phyloP scores from a whole-genome alignment of 1,139 yeast genomes.

The Kodamaea alishanica region DNA sequence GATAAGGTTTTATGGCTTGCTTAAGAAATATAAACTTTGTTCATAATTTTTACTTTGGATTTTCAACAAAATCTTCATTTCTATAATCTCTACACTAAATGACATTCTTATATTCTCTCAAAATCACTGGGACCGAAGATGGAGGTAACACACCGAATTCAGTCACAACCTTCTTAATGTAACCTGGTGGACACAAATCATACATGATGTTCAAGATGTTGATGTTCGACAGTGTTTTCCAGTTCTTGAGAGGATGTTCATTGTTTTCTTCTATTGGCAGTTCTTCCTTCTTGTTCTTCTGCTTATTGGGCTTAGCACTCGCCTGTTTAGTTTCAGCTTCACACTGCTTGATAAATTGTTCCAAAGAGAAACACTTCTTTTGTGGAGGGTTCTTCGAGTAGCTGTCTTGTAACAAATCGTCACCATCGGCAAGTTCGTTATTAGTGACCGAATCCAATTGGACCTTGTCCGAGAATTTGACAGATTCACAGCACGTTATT shows the following conservation, averaged over 20 bases:
- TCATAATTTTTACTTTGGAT: background rate
- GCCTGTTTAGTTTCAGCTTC: constrained; percentile 24
- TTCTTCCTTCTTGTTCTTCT: constrained; percentile 22
- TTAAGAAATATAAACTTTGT: background rate
- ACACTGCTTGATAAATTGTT: constrained; percentile 54
- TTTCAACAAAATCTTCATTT: background rate
- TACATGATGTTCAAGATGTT: constrained; percentile 82
- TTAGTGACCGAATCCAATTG: constrained; percentile 92
- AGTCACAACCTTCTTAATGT: constrained; percentile 90
- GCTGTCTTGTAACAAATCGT: constrained; percentile 56
- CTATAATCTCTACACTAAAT: constrained; percentile 2
- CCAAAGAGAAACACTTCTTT: constrained; percentile 62
- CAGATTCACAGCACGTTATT: constrained; percentile 89
- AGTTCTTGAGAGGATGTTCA: constrained; percentile 50
- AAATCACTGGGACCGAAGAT: constrained; percentile 92
- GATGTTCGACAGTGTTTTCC: constrained; percentile 62
- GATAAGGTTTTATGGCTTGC: no score
- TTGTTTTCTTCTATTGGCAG: constrained; percentile 16
- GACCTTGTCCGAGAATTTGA: constrained; percentile 92
- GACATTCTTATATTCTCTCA: constrained; percentile 77
- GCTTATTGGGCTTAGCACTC: constrained; percentile 17
- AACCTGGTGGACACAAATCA: constrained; percentile 92
- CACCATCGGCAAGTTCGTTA: constrained; percentile 87
- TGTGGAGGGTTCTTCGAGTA: constrained; percentile 51
- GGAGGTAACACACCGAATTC: constrained; percentile 97